Conservation (phyloP, 2,329 filamentous ascomycete species). For the Neospermospora avenae region DNA sequence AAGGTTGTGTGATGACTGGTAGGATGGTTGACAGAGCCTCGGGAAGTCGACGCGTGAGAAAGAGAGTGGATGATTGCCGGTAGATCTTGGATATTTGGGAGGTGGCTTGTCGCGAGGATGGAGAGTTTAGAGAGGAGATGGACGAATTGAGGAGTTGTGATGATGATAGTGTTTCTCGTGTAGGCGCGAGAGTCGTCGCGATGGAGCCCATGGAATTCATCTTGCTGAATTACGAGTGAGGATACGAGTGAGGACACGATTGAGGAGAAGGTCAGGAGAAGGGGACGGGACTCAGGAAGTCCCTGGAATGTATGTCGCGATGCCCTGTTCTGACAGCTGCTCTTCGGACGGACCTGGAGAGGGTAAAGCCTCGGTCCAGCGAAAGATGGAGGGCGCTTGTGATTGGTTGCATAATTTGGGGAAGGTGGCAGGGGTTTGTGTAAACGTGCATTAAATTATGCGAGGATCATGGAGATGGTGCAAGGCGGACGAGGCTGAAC, state of each 20-base stretch:
- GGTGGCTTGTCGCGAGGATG: slow-evolving; percentile 56
- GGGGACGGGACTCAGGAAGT: slow-evolving; percentile 6
- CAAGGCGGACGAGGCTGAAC: slow-evolving; percentile 16
- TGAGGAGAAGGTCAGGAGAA: slow-evolving; percentile 11
- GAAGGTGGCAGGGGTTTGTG: no score
- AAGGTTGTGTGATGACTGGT: slow-evolving; percentile 67
- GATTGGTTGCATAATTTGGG: background rate
- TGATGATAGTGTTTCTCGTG: slow-evolving; percentile 45
- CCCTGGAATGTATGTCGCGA: slow-evolving; percentile 23
- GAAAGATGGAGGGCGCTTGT: background rate
- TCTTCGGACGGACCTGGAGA: background rate
- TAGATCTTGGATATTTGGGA: slow-evolving; percentile 86
- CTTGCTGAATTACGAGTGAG: slow-evolving; percentile 11
- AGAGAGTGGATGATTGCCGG: slow-evolving; percentile 89
- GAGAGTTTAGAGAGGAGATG: slow-evolving; percentile 64
- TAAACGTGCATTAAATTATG: background rate
- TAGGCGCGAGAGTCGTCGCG: slow-evolving; percentile 29
- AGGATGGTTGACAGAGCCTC: slow-evolving; percentile 84
- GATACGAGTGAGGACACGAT: slow-evolving; percentile 7
- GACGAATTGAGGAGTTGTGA: slow-evolving; percentile 63
- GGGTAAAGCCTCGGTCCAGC: slow-evolving; percentile 16
- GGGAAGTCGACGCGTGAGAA: slow-evolving; percentile 87
- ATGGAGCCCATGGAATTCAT: slow-evolving; percentile 31
- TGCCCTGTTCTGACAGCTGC: no score
- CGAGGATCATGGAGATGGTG: background rate